Percentiles rank a stretch among this genome's conserved stretches.
phyloP scores from a whole-genome alignment of 148 eudicot species.

The Pouteria glomerata region DNA sequence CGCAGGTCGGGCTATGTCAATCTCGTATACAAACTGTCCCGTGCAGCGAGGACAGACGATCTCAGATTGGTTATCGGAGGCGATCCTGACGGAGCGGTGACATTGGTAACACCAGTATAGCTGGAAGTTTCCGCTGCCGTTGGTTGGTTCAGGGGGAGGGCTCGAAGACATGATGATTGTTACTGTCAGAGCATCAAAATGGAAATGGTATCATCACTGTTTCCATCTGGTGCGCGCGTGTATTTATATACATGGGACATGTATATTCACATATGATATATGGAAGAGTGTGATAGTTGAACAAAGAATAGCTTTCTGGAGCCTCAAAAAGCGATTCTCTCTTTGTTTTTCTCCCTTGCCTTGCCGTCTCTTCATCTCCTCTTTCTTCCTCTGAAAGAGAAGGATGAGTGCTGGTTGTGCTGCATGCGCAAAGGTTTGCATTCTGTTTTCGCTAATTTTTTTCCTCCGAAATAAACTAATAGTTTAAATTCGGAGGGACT shows the following conservation, averaged over 20 bases:
- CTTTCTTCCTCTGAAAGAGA: slow-evolving; percentile 25
- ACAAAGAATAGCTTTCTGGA: slow-evolving; percentile 18
- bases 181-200: neutral
- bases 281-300: neutral
- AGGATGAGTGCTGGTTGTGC: slow-evolving; percentile 23
- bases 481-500: too few species aligned
- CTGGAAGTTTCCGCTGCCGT: slow-evolving; percentile 28
- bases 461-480: too few species aligned
- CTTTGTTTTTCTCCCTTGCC: slow-evolving; percentile 1
- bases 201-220: too few species aligned
- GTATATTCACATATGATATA: neutral
- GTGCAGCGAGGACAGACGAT: slow-evolving; percentile 67
- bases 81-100: slow-evolving; percentile 48
- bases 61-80: slow-evolving; percentile 37
- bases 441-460: too few species aligned
- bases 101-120: slow-evolving; percentile 90
- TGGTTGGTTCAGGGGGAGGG: slow-evolving; percentile 20
- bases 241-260: neutral
- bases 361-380: too few species aligned
- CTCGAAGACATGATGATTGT: slow-evolving; percentile 33
- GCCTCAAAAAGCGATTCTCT: slow-evolving; percentile 29
- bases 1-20: slow-evolving; percentile 35
- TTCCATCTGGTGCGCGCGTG: neutral
- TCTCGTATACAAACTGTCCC: slow-evolving; percentile 64
- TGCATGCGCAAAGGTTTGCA: too few species aligned